Base-by-base conservation (phyloP, 2,329 filamentous ascomycete species). In the Geoglossum cookeanum region DNA sequence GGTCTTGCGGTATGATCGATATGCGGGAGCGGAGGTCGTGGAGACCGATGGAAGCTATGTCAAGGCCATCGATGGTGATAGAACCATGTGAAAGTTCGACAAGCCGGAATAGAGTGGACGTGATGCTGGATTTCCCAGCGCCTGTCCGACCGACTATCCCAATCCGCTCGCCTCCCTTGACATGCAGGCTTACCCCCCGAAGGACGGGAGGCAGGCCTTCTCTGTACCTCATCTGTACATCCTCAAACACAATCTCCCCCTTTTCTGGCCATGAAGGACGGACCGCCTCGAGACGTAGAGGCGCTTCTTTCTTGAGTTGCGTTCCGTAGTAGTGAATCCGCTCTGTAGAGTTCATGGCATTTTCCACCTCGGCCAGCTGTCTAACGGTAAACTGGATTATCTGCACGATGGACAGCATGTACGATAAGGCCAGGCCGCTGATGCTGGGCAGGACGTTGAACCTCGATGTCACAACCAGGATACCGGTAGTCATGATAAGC, bases 361-460 rank as follows among this genome's bases (percentile, higher is more conserved):
- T 97, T 69, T 97, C 91, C 8, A 97, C 88, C 69, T 96, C 91
- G 32, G 91, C 91, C 5, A 96, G 76, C 70, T 97, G 91, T 17
- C 91, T 81, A n/a, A 97, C 87, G 0, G 88, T 92, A 69, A 96
- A 96, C 67, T 96, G 91, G 61, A 97, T 84, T 85, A 96, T 89
- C 68, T 94, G 87, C 17, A 94, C 89, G 65, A 96, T 94, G 13
- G 84, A 79, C 22, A 98, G 77, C 65, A 97, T 94, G 69, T 97
- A 97, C 52, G 86, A 92, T 27, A 98, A 76, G 0, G 97, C 89
- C 44, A 97, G 74, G 22, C 91, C 92, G 52, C 81, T 84, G 58
- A 88, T 94, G 55, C 86, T 89, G 1, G 91, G 91, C 45, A 83
- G 75, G 60, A 96, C 87, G 60, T 78, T 80, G 72, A 95, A 95